phyloP scores from a whole-genome alignment of 768 basidiomycete species.

The Auricularia sp. region DNA sequence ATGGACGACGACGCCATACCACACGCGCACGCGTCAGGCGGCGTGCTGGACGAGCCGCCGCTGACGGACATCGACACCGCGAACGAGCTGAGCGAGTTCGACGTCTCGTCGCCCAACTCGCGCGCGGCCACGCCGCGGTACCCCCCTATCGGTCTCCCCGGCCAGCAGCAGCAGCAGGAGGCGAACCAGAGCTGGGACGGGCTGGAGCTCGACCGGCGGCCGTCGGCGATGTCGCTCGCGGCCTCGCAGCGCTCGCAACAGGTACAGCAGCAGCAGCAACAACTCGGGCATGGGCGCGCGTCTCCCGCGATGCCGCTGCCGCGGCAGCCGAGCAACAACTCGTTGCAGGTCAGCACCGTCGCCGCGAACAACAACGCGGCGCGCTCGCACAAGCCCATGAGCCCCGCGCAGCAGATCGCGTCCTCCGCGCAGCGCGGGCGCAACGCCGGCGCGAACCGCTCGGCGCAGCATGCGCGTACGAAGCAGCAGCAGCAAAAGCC shows the following conservation, averaged over 20 bases:
- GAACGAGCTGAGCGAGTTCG: conserved; percentile 4
- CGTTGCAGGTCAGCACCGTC: neutral
- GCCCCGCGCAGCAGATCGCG: neutral
- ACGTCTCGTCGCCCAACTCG: neutral
- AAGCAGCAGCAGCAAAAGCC: neutral
- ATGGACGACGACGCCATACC: conserved; percentile 47
- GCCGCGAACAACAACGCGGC: neutral
- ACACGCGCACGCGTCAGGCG: conserved; percentile 24
- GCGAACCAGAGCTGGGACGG: neutral
- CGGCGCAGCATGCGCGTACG: neutral
- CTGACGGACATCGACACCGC: conserved; percentile 63
- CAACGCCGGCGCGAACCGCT: neutral
- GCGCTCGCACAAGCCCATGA: neutral
- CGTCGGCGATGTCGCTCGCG: neutral
- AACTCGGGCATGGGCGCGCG: neutral
- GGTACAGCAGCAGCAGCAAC: neutral
- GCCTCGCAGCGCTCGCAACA: neutral
- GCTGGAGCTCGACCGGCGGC: neutral
- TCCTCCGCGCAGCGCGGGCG: neutral
- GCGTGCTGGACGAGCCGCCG: conserved; percentile 67
- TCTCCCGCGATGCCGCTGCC: neutral
- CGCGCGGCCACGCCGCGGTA: neutral
- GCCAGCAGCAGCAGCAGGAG: conserved; percentile 1
- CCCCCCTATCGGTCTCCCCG: neutral
- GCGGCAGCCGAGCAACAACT: neutral